Base-by-base conservation (phyloP, 108 stramenopile species). In the Discostella stelligeroides region DNA sequence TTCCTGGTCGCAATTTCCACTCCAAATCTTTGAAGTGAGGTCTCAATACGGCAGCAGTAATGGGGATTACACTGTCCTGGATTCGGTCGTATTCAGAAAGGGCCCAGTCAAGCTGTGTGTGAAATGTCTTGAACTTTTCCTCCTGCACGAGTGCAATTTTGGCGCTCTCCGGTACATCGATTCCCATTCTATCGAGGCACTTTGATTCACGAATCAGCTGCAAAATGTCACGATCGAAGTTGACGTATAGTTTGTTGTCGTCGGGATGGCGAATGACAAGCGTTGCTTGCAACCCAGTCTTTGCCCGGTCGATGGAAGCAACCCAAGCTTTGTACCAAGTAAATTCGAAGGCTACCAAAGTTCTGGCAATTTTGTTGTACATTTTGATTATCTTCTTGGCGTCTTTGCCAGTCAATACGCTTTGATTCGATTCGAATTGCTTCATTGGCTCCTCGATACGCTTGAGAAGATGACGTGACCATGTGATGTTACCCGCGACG, bases 311-410 rank as follows among this genome's bases (percentile, higher is more conserved):
- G 38, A 95, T 92, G 25, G 82, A 82, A 61, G 91, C 87, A 8
- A 88, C 83, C 96, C 96, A 96, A 42, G 96, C 94, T 82, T 96
- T 92, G 58, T 91, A 90, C 96, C 94, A 96, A 10, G 90, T 87
- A 66, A 92, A 94, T 75, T 96, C 96, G 63, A 94, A 96, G 18
- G 87, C 87, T 15, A 96, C 92, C 28, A 96, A 82, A 21, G 94
- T 93, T 12, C 90, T 76, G 30, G 96, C 96, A 18, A 96, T 83
- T 75, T 93, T 94, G 85, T 96, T 96, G 88, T 96, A 96, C 67
- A 87, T 88, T 80, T 93, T 92, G 83, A 96, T 90, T 28, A 96
- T 93, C 18, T 87, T 73, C 70, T 85, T 91, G 17, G 92, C 94
- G 51, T 94, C 94, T 75, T 90, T 91, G 18, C 88, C 89, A 17